phyloP scores from a whole-genome alignment of 1,284 basidiomycete genomes.

The Takashimella koratensis region DNA sequence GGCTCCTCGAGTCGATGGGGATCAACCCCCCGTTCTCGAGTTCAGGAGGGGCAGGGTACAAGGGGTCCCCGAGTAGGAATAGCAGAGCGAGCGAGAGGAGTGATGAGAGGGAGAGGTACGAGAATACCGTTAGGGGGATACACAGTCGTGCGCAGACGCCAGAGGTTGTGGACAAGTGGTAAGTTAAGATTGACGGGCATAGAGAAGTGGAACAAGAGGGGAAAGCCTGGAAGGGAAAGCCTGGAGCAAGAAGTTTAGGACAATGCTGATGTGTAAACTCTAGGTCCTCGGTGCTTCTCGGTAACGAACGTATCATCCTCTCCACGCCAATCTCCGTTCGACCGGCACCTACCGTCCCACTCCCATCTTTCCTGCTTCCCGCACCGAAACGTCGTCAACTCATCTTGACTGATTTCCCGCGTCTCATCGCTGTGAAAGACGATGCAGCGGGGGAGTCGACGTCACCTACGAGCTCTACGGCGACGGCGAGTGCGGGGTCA shows the following conservation, averaged over 20 bases:
- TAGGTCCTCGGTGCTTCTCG: constrained; percentile 37
- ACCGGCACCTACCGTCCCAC: constrained; percentile 34
- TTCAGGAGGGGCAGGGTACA: neutral
- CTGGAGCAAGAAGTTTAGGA: too few species aligned
- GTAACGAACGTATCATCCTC: constrained; percentile 47
- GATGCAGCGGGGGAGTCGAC: constrained; percentile 16
- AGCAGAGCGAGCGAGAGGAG: constrained; percentile 17
- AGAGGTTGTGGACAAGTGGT: constrained; percentile 16
- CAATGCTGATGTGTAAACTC: neutral
- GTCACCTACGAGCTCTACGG: neutral
- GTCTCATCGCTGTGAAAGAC: constrained; percentile 55
- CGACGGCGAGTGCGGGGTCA: neutral
- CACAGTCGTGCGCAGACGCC: neutral
- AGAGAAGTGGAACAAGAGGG: neutral
- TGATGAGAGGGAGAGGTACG: constrained; percentile 12
- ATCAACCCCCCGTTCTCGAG: constrained; percentile 18
- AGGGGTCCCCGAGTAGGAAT: neutral
- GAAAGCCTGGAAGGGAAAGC: neutral
- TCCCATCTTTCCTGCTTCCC: constrained; percentile 45
- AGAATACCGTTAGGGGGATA: constrained; percentile 10
- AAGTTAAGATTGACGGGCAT: constrained; percentile 5
- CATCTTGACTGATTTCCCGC: constrained; percentile 54
- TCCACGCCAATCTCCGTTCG: constrained; percentile 44
- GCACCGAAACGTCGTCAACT: constrained; percentile 49
- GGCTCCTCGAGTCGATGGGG: constrained; percentile 38